A percentile compares a stretch with the other conserved stretches of the same genome.
These are phyloP conservation scores for Mrakia hoshinonis DNA, from an alignment of 768 basidiomycete genomes.

Conservation along the genomic window DNA sequence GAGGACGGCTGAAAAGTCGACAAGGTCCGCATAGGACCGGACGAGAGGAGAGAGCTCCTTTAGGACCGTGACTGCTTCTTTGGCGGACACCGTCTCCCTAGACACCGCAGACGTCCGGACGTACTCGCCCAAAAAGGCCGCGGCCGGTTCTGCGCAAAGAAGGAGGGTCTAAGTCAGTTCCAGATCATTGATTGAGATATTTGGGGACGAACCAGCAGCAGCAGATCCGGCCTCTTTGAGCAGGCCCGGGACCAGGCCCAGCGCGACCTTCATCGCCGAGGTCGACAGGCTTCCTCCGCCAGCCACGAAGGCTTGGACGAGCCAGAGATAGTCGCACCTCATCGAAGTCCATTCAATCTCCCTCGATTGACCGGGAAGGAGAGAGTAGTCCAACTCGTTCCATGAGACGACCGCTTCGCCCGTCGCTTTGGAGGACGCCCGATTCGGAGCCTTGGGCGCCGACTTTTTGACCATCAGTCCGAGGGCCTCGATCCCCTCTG, in stretches of 20 bases:
- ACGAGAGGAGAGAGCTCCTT: constrained; percentile 53
- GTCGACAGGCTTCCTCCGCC: constrained; percentile 33
- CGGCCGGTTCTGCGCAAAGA: constrained; percentile 42
- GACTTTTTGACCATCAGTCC: constrained; percentile 47
- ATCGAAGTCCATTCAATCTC: constrained; percentile 32
- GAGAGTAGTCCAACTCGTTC: constrained; percentile 5
- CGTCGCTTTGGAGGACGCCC: not conserved
- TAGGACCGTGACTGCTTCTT: constrained; percentile 51
- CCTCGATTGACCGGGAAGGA: not conserved
- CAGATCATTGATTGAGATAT: constrained; percentile 15
- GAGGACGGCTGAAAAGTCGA: constrained; percentile 57
- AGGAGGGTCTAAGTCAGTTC: constrained; percentile 30
- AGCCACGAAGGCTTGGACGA: constrained; percentile 33
- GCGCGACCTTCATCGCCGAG: constrained; percentile 28
- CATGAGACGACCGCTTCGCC: constrained; percentile 10
- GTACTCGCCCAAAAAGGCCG: constrained; percentile 52
- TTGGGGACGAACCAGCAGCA: not conserved
- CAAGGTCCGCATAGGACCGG: constrained; percentile 45
- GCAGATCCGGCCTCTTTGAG: constrained; percentile 19
- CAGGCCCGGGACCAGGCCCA: constrained; percentile 34
- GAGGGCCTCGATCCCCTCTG: constrained; percentile 62
- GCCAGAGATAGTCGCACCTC: constrained; percentile 31
- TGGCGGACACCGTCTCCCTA: constrained; percentile 43
- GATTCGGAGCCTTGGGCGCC: not conserved
- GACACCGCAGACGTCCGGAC: constrained; percentile 49